Percentiles rank a stretch among this genome's conserved stretches.
These are phyloP conservation scores for Heracleum sosnowskyi DNA, from an alignment of 129 eudicot genomes.

Conservation along the genomic window DNA sequence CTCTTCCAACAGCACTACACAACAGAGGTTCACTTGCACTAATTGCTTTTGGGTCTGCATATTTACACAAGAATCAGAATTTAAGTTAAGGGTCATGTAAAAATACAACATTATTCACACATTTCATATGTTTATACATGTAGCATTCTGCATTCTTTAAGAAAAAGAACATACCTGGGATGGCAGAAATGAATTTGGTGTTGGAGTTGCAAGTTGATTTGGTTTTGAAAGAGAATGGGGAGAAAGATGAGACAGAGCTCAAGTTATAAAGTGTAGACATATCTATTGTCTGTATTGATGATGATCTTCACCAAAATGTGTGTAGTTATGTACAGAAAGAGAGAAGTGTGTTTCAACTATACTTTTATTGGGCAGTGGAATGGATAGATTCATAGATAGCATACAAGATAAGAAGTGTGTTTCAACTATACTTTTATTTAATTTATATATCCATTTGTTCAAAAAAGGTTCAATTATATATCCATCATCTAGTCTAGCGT, in stretches of 20 bases:
- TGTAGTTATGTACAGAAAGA: not conserved
- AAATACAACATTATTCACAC: not conserved
- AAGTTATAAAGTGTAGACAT: not conserved
- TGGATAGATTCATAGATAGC: not conserved
- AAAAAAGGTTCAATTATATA: no score
- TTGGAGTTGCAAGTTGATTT: constrained; percentile 22
- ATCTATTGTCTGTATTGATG: not conserved
- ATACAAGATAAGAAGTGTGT: not conserved
- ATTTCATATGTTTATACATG: not conserved
- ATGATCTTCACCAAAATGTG: not conserved
- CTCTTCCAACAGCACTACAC: constrained; percentile 68
- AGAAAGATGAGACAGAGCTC: constrained; percentile 15
- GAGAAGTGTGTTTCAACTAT: no score
- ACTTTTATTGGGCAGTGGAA: not conserved
- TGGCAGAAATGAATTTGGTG: constrained; percentile 32
- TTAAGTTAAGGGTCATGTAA: not conserved
- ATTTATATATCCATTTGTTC: no score
- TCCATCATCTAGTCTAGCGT: no score
- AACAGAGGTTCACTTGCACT: constrained; percentile 62
- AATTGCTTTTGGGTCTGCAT: constrained; percentile 55
- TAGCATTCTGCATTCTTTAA: not conserved
- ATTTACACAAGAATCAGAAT: constrained; percentile 2
- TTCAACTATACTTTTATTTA: not conserved
- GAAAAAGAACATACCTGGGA: constrained; percentile 30
- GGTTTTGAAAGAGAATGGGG: constrained; percentile 21